Base-by-base conservation (phyloP, 2,329 filamentous ascomycete genomes). In the Plenodomus biglobosus region DNA sequence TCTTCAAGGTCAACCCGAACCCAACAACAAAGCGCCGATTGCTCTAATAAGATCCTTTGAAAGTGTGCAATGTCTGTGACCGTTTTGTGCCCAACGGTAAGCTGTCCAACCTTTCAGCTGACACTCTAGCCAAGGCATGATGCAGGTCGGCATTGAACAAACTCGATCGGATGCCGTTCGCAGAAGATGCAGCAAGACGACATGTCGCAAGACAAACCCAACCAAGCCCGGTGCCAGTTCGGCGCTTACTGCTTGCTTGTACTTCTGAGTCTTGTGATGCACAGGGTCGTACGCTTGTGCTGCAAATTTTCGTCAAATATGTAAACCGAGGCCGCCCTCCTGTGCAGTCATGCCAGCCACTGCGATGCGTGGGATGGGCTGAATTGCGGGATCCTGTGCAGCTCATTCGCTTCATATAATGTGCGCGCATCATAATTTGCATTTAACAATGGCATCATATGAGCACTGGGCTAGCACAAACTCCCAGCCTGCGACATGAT, bases 281-380 rank as follows among this genome's bases (percentile, higher is more conserved):
- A 64, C 58, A 60, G 52, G 50, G 52, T 54, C 32, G 52, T 48
- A 59, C 57, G 40, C 52, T 51, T 53, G 48, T 48, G 50, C 55
- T 48, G 50, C 51, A 60, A 55, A 52, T 48, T 55, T 52, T 56
- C 51, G 53, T 42, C 35, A 32, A 48, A 40, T 32, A 46, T 53
- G 53, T 44, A 38, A 51, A 55, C 56, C 59, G 62, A 63, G 59
- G 50, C 58, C 50, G 56, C 44, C 27, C 40, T 65, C 52, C 52
- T 61, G n/a, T n/a, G 59, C 56, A 61, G 48, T 59, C 47, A 57
- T 54, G 53, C 55, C 46, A 48, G 52, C 46, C 51, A 48, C 40
- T 53, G 58, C 58, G 55, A 61, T 60, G 55, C 56, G 61, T 46
- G 63, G 62, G 56, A 63, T 61, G 55, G 51, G 57, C 53, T 59